A percentile compares a stretch with the other conserved stretches of the same genome.
phyloP scores from a whole-genome alignment of 345 rosid genomes.

The Acer yangbiense region DNA sequence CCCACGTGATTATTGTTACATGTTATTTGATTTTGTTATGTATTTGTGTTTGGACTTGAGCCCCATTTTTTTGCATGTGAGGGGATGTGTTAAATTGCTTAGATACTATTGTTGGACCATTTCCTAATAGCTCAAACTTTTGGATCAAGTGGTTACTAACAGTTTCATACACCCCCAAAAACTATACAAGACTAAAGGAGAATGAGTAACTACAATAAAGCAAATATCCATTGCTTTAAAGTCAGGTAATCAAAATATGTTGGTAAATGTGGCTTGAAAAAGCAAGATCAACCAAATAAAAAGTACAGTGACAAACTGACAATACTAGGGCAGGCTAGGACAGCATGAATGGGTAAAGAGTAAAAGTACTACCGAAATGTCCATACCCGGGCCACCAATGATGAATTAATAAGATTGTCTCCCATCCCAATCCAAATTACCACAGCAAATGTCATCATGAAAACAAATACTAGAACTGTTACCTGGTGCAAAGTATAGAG shows the following conservation, averaged over 20 bases:
- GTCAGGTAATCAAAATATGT: not conserved
- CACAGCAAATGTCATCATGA: conserved; percentile 54
- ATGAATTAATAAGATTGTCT: conserved; percentile 40
- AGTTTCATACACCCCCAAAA: not conserved
- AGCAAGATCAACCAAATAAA: conserved; percentile 6
- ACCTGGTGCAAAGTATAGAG: conserved; percentile 38
- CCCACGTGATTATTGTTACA: too few relatives aligned
- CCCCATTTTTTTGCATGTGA: not conserved
- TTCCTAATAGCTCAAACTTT: not conserved
- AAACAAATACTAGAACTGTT: conserved; percentile 35
- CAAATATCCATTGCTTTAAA: not conserved
- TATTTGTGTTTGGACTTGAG: not conserved
- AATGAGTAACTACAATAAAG: not conserved
- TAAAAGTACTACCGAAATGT: conserved; percentile 14
- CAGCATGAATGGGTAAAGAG: conserved; percentile 9
- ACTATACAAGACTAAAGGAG: not conserved
- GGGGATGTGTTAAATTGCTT: not conserved
- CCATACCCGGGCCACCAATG: conserved; percentile 54
- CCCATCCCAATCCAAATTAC: conserved; percentile 61
- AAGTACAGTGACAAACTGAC: not conserved
- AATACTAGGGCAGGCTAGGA: not conserved
- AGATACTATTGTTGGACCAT: not conserved
- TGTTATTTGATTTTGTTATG: not conserved
- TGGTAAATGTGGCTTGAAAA: not conserved
- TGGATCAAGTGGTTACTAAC: not conserved